Evolutionary conservation across 2,329 filamentous ascomycete genomes (phyloP).

Genomic region (Colletotrichum tropicicola): DNA sequence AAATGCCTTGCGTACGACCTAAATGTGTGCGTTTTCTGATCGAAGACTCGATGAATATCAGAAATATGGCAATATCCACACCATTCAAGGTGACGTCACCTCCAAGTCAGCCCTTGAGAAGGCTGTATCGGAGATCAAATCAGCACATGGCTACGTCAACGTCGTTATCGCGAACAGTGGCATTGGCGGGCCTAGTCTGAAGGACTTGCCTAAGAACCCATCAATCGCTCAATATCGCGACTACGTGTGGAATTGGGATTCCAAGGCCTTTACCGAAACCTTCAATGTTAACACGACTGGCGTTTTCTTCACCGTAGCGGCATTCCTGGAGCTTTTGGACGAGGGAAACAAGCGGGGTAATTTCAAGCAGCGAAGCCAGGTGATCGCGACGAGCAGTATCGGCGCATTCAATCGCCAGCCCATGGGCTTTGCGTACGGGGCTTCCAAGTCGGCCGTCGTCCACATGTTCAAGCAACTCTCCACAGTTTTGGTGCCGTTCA

Average conservation of each 20-base stretch:
- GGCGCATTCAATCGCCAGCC: conserved; percentile 68
- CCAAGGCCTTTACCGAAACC: conserved; percentile 59
- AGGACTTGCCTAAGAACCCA: conserved; percentile 38
- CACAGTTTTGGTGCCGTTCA: conserved; percentile 63
- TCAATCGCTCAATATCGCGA: conserved; percentile 17
- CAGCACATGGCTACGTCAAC: conserved; percentile 61
- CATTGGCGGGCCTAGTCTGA: conserved; percentile 12
- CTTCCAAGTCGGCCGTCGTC: conserved; percentile 70
- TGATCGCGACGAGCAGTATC: conserved; percentile 68
- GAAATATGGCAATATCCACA: conserved; percentile 24
- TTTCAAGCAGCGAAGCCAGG: conserved; percentile 39
- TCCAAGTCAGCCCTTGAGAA: conserved; percentile 45
- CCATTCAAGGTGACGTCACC: conserved; percentile 42
- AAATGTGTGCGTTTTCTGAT: too few species aligned
- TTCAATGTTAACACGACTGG: conserved; percentile 71
- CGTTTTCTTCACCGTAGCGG: conserved; percentile 73
- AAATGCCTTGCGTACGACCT: too few species aligned
- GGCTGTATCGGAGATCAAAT: conserved; percentile 61
- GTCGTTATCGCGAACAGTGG: conserved; percentile 69
- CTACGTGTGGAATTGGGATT: conserved; percentile 51
- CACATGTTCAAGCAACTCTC: conserved; percentile 75
- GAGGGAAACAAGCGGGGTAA: conserved; percentile 62
- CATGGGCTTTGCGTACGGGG: conserved; percentile 70
- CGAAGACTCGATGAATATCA: too few species aligned
- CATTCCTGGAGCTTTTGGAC: conserved; percentile 74